Evolutionary conservation across 208 protist genomes (phyloP).

Genomic region (Porcisia hertigi): DNA sequence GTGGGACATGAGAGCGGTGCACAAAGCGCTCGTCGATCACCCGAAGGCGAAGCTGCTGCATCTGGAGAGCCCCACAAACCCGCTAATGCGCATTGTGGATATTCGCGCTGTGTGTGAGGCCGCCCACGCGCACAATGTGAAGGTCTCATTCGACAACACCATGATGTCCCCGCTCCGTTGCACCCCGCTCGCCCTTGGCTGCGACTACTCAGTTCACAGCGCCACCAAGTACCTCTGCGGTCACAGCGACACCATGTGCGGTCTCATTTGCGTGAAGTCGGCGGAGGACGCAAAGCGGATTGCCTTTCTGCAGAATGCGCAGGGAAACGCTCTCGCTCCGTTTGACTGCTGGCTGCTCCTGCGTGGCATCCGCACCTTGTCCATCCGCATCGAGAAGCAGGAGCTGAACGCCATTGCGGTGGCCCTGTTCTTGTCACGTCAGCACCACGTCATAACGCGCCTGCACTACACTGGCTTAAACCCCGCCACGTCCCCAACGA

Average conservation of each 20-base stretch:
- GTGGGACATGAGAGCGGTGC: conserved; percentile 63
- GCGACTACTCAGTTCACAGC: conserved; percentile 95
- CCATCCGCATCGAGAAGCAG: conserved; percentile 92
- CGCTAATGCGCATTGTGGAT: conserved; percentile 91
- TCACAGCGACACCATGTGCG: conserved; percentile 94
- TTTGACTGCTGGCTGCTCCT: conserved; percentile 95
- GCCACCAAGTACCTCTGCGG: conserved; percentile 97
- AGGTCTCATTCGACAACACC: conserved; percentile 96
- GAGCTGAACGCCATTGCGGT: conserved; percentile 90
- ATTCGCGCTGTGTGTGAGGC: conserved; percentile 80
- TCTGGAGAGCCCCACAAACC: conserved; percentile 96
- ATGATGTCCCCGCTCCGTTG: conserved; percentile 96
- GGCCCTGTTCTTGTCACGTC: conserved; percentile 65
- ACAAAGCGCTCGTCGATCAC: conserved; percentile 42
- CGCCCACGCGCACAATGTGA: conserved; percentile 62
- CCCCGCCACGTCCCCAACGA: conserved; percentile 60
- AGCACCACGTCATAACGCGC: conserved; percentile 70
- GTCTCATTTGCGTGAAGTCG: conserved; percentile 70
- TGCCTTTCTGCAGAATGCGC: conserved; percentile 92
- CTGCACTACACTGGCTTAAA: conserved; percentile 93
- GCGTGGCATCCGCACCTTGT: conserved; percentile 95
- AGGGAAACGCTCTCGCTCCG: conserved; percentile 90
- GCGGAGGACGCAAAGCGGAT: conserved; percentile 68
- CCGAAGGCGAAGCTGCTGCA: conserved; percentile 85
- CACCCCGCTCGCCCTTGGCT: conserved; percentile 93